Base-by-base conservation (phyloP, 495 filamentous ascomycete species). In the Tetracladium marchalianum region DNA sequence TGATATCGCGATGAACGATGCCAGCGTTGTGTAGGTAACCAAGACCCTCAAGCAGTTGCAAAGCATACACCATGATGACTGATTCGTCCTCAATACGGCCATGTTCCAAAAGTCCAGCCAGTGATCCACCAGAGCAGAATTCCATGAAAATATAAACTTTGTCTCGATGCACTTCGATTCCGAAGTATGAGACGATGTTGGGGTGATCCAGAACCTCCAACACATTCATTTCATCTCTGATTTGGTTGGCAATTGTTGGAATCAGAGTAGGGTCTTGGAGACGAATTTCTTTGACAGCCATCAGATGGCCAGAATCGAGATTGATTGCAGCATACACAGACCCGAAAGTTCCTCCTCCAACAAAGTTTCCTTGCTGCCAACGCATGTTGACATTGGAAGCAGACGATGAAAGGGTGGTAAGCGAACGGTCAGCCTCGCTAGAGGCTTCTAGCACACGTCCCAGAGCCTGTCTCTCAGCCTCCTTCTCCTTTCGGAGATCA, bases 141-240 rank as follows among this genome's bases (percentile, higher is more conserved):
- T 98, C 92, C 92, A 98, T 98, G 66, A 98, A 98, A 53, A 98
- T 93, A 65, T 97, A 98, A 5, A 97, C 93, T 57, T 95, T 95
- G 69, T 98, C 92, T 34, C 92, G 78, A 63, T 97, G 92, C 2
- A 96, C 92, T 62, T 98, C 92, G 57, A 98, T 96, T 40, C 92
- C 92, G 57, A 90, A 90, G 65, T 98, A 98, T 6, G 87, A 88
- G 5, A 98, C 92, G 37, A 98, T 90, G 58, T 98, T 97, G 7
- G 93, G 93, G 58, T 97, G 92, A 58, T 96, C 88, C 18, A 98
- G 73, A 0, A 95, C 81, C 65, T 96, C 90, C 11, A 98, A 71
- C 15, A 98, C 92, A 38, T 81, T 81, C 90, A 97, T 96, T 62
- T 98, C 92, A 58, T 98, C 92, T 32, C 86, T 80, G 60, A 98